phyloP scores from a whole-genome alignment of 2,329 filamentous ascomycete species.

The Lachnum nothofagi region DNA sequence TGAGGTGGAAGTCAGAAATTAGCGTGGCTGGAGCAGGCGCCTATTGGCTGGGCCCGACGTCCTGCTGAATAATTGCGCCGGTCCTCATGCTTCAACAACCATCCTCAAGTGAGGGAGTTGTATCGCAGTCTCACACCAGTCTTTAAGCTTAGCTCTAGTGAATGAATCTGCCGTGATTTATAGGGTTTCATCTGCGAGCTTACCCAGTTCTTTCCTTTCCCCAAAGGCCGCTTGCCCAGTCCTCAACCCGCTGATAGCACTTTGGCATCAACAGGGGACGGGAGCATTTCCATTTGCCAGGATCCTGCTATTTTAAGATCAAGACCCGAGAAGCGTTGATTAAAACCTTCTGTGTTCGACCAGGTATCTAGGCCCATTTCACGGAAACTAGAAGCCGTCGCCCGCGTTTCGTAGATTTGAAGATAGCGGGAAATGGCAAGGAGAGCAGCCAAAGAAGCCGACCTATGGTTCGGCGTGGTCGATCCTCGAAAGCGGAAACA shows the following conservation, averaged over 20 bases:
- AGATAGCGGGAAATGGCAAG: too few species aligned
- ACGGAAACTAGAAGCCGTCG: neutral
- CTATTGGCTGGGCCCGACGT: neutral
- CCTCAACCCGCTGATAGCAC: too few species aligned
- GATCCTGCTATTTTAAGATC: too few species aligned
- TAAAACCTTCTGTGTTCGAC: neutral
- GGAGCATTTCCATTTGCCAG: too few species aligned
- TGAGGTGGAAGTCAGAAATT: neutral
- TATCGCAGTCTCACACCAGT: neutral
- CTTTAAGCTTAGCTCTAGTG: neutral
- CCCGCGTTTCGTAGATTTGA: neutral
- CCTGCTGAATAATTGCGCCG: neutral
- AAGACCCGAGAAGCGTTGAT: too few species aligned
- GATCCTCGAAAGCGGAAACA: slow-evolving; percentile 20
- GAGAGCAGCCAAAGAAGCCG: neutral
- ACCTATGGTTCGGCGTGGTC: slow-evolving; percentile 14
- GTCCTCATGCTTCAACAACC: neutral
- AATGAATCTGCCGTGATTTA: too few species aligned
- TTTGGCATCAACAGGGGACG: too few species aligned
- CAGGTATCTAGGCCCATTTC: neutral
- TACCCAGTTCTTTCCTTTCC: too few species aligned
- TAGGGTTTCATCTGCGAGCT: too few species aligned
- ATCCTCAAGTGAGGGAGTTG: neutral
- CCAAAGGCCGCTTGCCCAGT: too few species aligned
- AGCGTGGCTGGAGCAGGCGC: neutral